Base-by-base conservation (phyloP, 2,329 filamentous ascomycete species). In the Colletotrichum sp. region DNA sequence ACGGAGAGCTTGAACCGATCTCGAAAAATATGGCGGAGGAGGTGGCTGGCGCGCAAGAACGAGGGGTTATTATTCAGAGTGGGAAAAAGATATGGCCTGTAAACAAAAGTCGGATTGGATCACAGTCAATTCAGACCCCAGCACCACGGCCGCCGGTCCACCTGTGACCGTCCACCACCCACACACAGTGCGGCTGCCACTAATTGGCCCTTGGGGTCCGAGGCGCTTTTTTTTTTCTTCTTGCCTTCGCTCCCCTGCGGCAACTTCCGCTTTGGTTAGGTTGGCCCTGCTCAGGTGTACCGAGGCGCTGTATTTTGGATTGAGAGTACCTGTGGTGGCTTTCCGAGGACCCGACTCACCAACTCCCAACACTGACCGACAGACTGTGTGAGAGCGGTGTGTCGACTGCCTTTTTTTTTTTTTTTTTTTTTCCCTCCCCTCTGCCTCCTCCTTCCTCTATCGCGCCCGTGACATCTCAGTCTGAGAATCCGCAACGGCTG, bases 41-140 rank as follows among this genome's bases (percentile, higher is more conserved):
- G 52, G 61, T 66, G 48, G 70, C 64, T 74, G 74, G 74, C 74
- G 64, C 71, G 74, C 64, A 73, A 68, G 43, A 73, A 30, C 74
- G 74, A 76, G 74, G 70, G 74, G 71, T 74, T 73, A 64, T 76
- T 76, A 76, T 74, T 74, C 64, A 69, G 60, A 63, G 70, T 65
- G 70, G 70, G 65, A 68, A 69, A 60, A 76, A 76, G 70, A 74
- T 69, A 73, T 34, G 64, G 66, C 39, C 65, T 68, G 74, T 74
- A 76, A 74, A 76, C 71, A 76, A 74, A 75, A 76, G 74, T 74
- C 65, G 65, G 60, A 76, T 74, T 59, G 65, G 60, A 76, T 76
- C 64, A 74, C 70, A 75, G 59, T 69, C 43, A 74, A 68, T 60
- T 68, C 34, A 43, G 32, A 63, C 71, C 67, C 67, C 57, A 73